Conservation (phyloP, 176 grass and related monocot genomes). For the Oryza coarctata region DNA sequence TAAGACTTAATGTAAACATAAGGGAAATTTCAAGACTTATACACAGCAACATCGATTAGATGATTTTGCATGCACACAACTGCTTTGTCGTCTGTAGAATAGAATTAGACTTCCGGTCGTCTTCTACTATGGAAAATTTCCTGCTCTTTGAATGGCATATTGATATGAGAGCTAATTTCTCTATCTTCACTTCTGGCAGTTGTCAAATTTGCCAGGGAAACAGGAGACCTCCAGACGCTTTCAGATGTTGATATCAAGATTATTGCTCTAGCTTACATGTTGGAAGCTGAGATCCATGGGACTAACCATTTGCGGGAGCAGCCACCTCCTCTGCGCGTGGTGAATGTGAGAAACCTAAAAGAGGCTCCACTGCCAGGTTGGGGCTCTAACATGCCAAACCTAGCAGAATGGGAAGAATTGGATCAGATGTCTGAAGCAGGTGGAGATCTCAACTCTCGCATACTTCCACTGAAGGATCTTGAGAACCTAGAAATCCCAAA, state of each 20-base stretch:
- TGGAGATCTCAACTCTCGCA: conserved; percentile 46
- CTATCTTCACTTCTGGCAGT: conserved; percentile 40
- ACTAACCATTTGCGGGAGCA: conserved; percentile 73
- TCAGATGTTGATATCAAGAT: conserved; percentile 98
- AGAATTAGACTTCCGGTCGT: too few relatives aligned
- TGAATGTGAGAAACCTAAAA: conserved; percentile 64
- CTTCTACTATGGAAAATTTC: neutral
- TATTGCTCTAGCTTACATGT: conserved; percentile 91
- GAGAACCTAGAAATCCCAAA: conserved; percentile 50
- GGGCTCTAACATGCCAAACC: conserved; percentile 84
- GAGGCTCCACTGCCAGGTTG: conserved; percentile 69
- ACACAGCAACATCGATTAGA: neutral
- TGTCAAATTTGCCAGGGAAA: conserved; percentile 88
- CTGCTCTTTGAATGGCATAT: neutral
- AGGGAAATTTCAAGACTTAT: neutral
- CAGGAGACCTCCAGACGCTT: conserved; percentile 87
- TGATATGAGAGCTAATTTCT: neutral
- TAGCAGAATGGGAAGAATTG: conserved; percentile 87
- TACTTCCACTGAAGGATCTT: conserved; percentile 84
- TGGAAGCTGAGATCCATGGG: conserved; percentile 82
- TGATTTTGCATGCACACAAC: neutral
- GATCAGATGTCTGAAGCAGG: conserved; percentile 60
- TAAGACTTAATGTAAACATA: neutral
- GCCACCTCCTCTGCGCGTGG: conserved; percentile 67
- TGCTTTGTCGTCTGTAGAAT: neutral